These are phyloP conservation scores for Ogataea philodendri DNA, from an alignment of 805 yeast genomes.

Conservation along the genomic window DNA sequence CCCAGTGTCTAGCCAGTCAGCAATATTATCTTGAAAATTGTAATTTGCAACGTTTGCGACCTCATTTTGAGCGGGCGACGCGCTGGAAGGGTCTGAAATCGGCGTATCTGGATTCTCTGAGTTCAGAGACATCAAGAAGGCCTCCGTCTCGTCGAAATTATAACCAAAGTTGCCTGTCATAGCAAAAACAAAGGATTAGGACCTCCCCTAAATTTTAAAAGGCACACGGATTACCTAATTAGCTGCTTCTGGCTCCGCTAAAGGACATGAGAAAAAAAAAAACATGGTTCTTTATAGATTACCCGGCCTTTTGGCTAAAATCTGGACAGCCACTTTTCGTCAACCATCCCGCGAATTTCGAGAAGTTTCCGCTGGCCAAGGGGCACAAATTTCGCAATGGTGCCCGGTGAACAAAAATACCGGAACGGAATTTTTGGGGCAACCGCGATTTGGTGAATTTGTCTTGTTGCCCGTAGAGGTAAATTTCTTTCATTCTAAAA, in stretches of 20 bases:
- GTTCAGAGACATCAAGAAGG: slow-evolving; percentile 27
- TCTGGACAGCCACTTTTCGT: too few relatives aligned
- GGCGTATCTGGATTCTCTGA: slow-evolving; percentile 5
- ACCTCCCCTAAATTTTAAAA: background rate
- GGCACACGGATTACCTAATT: background rate
- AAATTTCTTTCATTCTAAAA: slow-evolving; percentile 11
- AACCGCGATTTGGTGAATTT: slow-evolving; percentile 3
- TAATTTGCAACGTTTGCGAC: background rate
- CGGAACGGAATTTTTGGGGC: slow-evolving; percentile 2
- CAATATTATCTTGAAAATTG: slow-evolving; percentile 8
- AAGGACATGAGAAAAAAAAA: too few relatives aligned
- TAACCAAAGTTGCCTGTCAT: slow-evolving; percentile 24
- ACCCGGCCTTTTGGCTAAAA: too few relatives aligned
- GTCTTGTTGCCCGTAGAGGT: slow-evolving; percentile 14
- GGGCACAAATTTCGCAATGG: slow-evolving; percentile 2
- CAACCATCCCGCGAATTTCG: slow-evolving; percentile 9
- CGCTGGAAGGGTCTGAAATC: background rate
- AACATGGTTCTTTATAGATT: too few relatives aligned
- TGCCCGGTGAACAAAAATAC: slow-evolving; percentile 3
- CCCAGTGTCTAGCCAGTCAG: slow-evolving; percentile 11
- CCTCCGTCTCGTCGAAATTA: slow-evolving; percentile 29
- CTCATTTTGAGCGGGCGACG: background rate
- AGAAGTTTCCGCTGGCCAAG: slow-evolving; percentile 9
- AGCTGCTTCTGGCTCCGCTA: too few relatives aligned
- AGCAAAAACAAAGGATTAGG: background rate